Base-by-base conservation (phyloP, 2,329 filamentous ascomycete species). In the Metarhizium guizhouense region DNA sequence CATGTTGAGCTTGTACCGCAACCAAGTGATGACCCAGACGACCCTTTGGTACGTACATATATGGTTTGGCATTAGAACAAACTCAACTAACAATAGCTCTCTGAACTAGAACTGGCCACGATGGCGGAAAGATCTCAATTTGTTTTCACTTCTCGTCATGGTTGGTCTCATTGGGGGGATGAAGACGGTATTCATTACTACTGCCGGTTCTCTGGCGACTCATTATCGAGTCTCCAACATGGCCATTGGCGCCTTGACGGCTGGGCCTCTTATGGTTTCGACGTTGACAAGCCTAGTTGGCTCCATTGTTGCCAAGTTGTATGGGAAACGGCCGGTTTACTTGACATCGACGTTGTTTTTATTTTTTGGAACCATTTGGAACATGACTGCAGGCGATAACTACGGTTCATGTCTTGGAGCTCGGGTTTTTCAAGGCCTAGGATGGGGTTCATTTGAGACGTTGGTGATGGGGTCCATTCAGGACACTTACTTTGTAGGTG, bases 381-480 rank as follows among this genome's bases (percentile, higher is more conserved):
- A 78, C 59, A 76, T 74, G 57, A 69, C 70, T 18, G 70, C 76
- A 5, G 62, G 63, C 6, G 63, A 64, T 51, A 73, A 65, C 58
- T 78, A 75, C 54, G 68, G 66, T 8, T 70, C 76, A 55, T 77
- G 76, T 61, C 75, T 83, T 73, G 73, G 72, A 0, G 76, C 79
- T 2, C 73, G 81, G 10, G 62, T 81, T 18, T 71, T 84, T 38
- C 79, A 83, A 62, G 80, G 80, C 1, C 55, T 84, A 0, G 81
- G 77, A n/a, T 82, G 81, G 77, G 81, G 81, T 6, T 75, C 76
- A 11, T 81, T 83, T 57, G 81, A 84, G 60, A 76, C 74, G 5
- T 65, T 84, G 43, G 70, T 81, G 34, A 66, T 77, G 36, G 74
- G 72, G 2, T 78, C 76, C 2, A 77, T 84, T 51, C 74, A 80